Conservation (phyloP, 305 asterid genomes). For the Ilex paraguariensis region DNA sequence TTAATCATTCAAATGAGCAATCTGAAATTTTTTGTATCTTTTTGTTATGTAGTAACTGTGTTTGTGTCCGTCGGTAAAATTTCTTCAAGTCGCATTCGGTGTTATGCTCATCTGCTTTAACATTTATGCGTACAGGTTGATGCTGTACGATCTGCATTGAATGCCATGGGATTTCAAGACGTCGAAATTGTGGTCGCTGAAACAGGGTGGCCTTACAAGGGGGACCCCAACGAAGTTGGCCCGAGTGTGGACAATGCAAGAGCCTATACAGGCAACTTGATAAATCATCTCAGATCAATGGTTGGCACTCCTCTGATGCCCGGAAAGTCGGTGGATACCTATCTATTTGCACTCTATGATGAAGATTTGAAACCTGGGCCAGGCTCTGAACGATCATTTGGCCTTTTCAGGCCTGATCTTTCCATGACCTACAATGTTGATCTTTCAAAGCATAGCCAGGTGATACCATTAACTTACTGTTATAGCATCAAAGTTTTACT, state of each 20-base stretch:
- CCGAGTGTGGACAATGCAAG: constrained; percentile 71
- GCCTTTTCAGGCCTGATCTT: constrained; percentile 77
- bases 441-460: constrained; percentile 65
- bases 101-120: background rate
- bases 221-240: constrained; percentile 82
- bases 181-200: constrained; percentile 92
- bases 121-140: constrained; percentile 54
- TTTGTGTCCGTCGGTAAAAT: background rate
- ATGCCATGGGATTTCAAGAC: constrained; percentile 68
- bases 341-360: constrained; percentile 85
- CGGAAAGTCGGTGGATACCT: constrained; percentile 87
- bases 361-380: constrained; percentile 95
- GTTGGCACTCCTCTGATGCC: constrained; percentile 98
- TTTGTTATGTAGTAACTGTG: no score
- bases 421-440: constrained; percentile 56
- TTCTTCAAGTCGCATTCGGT: background rate
- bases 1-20: no score
- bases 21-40: no score
- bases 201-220: constrained; percentile 99
- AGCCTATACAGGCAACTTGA: constrained; percentile 85
- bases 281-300: constrained; percentile 74
- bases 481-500: no score
- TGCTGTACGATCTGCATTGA: constrained; percentile 81
- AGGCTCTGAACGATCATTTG: constrained; percentile 74
- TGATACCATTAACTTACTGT: constrained; percentile 6